A percentile compares a stretch with the other conserved stretches of the same genome.
These are phyloP conservation scores for Anthracocystis walkeri DNA, from an alignment of 1,284 basidiomycete genomes.

Conservation along the genomic window DNA sequence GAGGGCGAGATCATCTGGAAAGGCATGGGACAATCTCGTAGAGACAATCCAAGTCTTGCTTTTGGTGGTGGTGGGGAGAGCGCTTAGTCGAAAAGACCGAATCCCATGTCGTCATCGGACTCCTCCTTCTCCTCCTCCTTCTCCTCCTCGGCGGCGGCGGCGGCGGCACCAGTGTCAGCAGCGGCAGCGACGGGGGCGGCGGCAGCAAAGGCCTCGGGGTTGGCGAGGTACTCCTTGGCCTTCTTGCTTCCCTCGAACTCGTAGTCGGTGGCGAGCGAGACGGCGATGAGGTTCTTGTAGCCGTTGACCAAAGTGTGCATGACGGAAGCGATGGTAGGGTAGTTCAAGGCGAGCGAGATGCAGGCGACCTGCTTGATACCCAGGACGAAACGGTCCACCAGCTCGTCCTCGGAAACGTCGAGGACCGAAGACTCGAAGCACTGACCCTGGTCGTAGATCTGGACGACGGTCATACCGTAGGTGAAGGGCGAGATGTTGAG, in stretches of 20 bases:
- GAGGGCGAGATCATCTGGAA: no score
- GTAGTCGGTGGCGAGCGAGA: conserved; percentile 93
- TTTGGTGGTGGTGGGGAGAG: background rate
- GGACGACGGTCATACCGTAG: conserved; percentile 94
- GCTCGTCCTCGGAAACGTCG: conserved; percentile 90
- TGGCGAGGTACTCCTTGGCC: conserved; percentile 95
- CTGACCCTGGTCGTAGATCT: conserved; percentile 67
- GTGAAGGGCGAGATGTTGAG: conserved; percentile 88
- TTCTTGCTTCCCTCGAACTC: conserved; percentile 92
- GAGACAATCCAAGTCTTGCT: background rate
- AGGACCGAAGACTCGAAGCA: conserved; percentile 85
- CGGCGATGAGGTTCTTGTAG: conserved; percentile 93
- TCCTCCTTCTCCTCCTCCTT: conserved; percentile 82
- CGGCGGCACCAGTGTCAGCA: conserved; percentile 74
- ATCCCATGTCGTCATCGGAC: conserved; percentile 65
- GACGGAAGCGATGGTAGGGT: conserved; percentile 94
- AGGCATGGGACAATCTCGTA: no score
- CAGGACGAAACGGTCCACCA: conserved; percentile 88
- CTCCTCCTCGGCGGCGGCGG: conserved; percentile 71
- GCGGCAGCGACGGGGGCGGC: conserved; percentile 78
- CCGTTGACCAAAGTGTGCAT: conserved; percentile 95
- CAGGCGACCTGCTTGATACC: conserved; percentile 96
- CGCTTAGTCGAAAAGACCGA: conserved; percentile 85
- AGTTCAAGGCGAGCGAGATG: conserved; percentile 93
- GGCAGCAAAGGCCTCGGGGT: conserved; percentile 93